A percentile compares a stretch with the other conserved stretches of the same genome.
Conservation (phyloP, 106 monocot species). For the Phalaenopsis equestris region DNA sequence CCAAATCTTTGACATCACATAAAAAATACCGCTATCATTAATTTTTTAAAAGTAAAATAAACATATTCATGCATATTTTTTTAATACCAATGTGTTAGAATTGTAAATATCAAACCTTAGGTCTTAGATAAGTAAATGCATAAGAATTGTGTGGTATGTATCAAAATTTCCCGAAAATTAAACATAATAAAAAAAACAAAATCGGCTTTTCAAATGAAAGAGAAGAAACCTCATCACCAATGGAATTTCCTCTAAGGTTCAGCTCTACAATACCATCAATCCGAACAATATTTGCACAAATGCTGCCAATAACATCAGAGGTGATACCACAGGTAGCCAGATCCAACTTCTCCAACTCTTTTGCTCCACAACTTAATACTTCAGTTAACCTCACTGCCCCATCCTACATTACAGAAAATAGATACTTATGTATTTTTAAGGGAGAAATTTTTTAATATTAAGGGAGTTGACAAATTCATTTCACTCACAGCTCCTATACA, state of each 20-base stretch:
- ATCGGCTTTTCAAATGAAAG: neutral
- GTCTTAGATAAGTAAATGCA: too few relatives aligned
- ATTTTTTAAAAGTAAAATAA: too few relatives aligned
- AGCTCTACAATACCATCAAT: conserved; percentile 45
- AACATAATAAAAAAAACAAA: neutral
- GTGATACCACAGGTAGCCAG: conserved; percentile 65
- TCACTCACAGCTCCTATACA: conserved; percentile 59
- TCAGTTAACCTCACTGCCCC: conserved; percentile 49
- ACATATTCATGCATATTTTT: too few relatives aligned
- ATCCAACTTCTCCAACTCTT: conserved; percentile 78
- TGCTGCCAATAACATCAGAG: conserved; percentile 33
- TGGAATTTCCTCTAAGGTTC: conserved; percentile 69
- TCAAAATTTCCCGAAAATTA: too few relatives aligned
- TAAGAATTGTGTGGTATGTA: too few relatives aligned
- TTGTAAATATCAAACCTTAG: too few relatives aligned
- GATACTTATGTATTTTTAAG: neutral
- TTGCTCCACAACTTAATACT: conserved; percentile 42
- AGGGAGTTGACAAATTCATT: neutral
- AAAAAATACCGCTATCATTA: too few relatives aligned
- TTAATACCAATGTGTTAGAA: too few relatives aligned
- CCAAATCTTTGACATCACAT: too few relatives aligned
- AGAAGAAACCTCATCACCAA: conserved; percentile 52
- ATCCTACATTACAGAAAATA: conserved; percentile 32
- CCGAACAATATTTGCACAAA: conserved; percentile 30
- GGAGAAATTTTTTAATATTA: neutral